These are phyloP conservation scores for Candida krabiensis DNA, from an alignment of 805 yeast genomes.

Conservation along the genomic window DNA sequence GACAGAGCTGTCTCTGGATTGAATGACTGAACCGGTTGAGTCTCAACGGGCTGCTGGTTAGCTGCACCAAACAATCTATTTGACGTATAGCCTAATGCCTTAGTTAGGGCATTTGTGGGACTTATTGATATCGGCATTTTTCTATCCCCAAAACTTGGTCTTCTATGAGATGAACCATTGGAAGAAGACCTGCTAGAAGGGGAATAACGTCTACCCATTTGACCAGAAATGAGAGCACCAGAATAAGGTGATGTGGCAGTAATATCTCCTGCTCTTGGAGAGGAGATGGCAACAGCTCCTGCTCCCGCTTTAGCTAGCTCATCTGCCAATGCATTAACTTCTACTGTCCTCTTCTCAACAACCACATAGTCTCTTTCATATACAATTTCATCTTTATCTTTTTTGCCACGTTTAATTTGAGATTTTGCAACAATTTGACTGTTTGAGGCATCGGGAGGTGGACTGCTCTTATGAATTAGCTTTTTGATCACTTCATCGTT, in stretches of 20 bases:
- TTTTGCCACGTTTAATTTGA: constrained; percentile 6
- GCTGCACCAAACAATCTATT: constrained; percentile 73
- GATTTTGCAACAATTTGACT: constrained; percentile 2
- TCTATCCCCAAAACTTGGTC: constrained; percentile 64
- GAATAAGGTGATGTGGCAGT: not conserved
- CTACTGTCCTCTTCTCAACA: constrained; percentile 91
- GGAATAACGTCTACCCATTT: constrained; percentile 26
- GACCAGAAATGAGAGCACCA: not conserved
- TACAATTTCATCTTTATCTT: constrained; percentile 40
- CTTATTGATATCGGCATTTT: constrained; percentile 67
- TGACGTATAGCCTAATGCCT: constrained; percentile 85
- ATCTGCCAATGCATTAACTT: constrained; percentile 93
- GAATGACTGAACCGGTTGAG: constrained; percentile 3
- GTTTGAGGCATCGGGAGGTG: constrained; percentile 36
- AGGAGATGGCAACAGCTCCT: constrained; percentile 42
- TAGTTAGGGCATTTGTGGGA: constrained; percentile 86
- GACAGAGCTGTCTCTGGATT: constrained; percentile 18
- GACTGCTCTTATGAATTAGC: constrained; percentile 43
- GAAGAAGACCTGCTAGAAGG: constrained; percentile 47
- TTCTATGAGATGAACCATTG: constrained; percentile 47
- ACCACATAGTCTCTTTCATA: constrained; percentile 89
- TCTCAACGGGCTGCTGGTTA: constrained; percentile 7
- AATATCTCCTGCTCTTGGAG: constrained; percentile 4
- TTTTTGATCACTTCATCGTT: constrained; percentile 47
- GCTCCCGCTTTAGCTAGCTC: constrained; percentile 61